Conservation (phyloP, 1,139 yeast species). For the Hansenula sp. region DNA sequence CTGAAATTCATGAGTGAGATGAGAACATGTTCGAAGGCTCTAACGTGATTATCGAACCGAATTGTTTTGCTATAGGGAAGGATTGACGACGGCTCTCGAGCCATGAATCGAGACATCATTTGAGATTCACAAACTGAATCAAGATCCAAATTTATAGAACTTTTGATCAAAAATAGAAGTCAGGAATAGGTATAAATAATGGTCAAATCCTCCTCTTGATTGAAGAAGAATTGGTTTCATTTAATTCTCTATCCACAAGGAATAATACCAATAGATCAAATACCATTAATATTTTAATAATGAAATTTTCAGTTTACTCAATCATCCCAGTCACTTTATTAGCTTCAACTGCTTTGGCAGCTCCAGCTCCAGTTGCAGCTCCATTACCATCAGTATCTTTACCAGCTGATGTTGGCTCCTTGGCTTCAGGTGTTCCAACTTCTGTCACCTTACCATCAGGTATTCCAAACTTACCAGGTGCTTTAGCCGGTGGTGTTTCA, state of each 20-base stretch:
- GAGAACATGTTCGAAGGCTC: too few species aligned
- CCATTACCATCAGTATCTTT: constrained; percentile 26
- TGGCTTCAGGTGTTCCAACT: not conserved
- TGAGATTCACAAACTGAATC: too few species aligned
- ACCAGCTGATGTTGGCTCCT: constrained; percentile 16
- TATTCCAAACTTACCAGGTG: not conserved
- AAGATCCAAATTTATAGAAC: too few species aligned
- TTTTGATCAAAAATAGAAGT: too few species aligned
- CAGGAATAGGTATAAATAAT: too few species aligned
- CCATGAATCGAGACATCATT: too few species aligned
- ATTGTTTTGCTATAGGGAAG: too few species aligned
- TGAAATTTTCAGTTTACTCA: constrained; percentile 16
- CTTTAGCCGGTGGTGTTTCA: constrained; percentile 9
- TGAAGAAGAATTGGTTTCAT: not conserved
- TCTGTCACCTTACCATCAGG: not conserved
- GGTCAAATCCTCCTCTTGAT: not conserved
- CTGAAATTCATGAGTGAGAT: too few species aligned
- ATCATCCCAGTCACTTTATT: constrained; percentile 11
- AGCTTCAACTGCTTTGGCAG: constrained; percentile 11
- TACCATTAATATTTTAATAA: not conserved
- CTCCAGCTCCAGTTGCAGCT: constrained; percentile 14
- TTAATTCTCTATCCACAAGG: not conserved
- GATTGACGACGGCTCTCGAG: too few species aligned
- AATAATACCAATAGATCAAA: not conserved
- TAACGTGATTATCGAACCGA: too few species aligned